Conservation (phyloP, 225 moss, liverwort and hornwort species). For the Thuidium tamariscinum region DNA sequence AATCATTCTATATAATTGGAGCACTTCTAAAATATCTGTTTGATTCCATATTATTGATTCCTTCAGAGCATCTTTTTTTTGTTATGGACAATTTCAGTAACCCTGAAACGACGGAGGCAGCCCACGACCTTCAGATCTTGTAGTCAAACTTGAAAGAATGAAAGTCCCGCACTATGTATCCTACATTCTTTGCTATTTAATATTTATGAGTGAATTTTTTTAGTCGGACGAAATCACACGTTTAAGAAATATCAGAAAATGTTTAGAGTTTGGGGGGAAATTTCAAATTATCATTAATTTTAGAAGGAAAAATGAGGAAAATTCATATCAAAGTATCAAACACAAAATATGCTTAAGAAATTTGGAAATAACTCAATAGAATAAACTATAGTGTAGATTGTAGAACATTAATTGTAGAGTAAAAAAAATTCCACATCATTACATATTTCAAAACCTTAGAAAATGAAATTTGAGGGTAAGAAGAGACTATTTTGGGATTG, state of each 20-base stretch:
- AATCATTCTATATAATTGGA: neutral
- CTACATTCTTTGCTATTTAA: neutral
- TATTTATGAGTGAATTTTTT: neutral
- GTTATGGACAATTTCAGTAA: neutral
- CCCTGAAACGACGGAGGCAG: neutral
- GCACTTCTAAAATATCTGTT: neutral
- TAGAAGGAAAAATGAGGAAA: too few relatives aligned
- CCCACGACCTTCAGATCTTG: neutral
- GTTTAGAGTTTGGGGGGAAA: neutral
- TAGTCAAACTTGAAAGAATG: neutral
- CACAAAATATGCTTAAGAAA: too few relatives aligned
- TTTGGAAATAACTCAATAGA: accelerated
- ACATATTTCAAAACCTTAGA: too few relatives aligned
- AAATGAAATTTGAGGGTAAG: too few relatives aligned
- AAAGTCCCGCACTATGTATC: too few relatives aligned
- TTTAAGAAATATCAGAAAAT: neutral
- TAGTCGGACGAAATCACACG: neutral
- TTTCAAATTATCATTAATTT: neutral
- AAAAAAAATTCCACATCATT: accelerated
- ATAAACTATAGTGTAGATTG: neutral
- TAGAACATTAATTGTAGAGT: neutral
- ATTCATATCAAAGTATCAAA: neutral
- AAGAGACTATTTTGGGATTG: too few relatives aligned
- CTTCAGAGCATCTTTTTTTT: neutral
- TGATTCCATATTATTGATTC: neutral